Conservation (phyloP, 2,329 filamentous ascomycete genomes). For the Venturia asperata region DNA sequence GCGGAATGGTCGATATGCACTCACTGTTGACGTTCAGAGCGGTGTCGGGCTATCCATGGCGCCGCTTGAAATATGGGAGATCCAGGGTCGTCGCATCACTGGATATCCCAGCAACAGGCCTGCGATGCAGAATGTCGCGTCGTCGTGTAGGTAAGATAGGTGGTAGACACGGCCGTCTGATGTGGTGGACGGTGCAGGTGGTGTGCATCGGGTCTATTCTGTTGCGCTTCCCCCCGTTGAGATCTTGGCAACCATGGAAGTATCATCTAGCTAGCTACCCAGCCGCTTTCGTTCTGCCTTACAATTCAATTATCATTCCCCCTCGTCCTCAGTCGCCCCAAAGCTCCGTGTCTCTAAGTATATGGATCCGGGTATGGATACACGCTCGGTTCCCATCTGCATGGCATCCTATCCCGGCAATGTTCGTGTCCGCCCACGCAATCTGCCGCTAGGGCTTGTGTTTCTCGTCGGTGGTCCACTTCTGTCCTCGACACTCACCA, state of each 20-base stretch:
- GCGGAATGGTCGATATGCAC: neutral
- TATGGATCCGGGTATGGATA: neutral
- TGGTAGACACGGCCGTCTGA: neutral
- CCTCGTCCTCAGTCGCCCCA: neutral
- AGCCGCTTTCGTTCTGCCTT: neutral
- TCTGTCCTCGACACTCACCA: neutral
- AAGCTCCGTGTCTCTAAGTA: too few species aligned
- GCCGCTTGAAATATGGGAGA: neutral
- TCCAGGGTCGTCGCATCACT: conserved; percentile 12
- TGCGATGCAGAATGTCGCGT: neutral
- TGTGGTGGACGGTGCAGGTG: neutral
- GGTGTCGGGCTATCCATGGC: conserved; percentile 8
- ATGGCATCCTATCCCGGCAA: neutral
- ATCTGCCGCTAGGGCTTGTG: neutral
- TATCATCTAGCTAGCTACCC: too few species aligned
- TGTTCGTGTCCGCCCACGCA: neutral
- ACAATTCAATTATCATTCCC: neutral
- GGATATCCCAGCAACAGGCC: neutral
- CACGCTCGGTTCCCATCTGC: neutral
- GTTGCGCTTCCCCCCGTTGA: too few species aligned
- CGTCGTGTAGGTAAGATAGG: too few species aligned
- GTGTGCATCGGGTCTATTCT: neutral
- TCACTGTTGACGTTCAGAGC: neutral
- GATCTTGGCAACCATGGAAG: too few species aligned
- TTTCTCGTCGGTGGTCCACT: neutral